Evolutionary conservation across 257 asterid genomes (phyloP).

Genomic region (Petunia secreta): DNA sequence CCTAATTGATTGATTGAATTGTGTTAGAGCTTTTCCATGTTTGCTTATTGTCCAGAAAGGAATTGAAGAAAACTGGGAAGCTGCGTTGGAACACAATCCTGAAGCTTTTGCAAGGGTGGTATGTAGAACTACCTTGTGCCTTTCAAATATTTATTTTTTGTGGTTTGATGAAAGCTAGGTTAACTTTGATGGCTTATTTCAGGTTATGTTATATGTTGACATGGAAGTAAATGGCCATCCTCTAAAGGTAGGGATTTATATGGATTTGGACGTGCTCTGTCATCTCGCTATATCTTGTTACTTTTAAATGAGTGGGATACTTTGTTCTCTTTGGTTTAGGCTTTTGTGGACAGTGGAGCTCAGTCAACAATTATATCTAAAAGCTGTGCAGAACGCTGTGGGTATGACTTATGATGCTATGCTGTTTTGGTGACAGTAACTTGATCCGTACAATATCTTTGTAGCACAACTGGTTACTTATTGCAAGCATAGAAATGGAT

Average conservation of each 20-base stretch:
- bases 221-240: conserved; percentile 99
- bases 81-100: conserved; percentile 96
- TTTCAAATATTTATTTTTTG: conserved; percentile 10
- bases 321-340: conserved; percentile 54
- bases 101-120: conserved; percentile 99
- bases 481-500: neutral
- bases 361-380: conserved; percentile 97
- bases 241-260: conserved; percentile 60
- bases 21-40: neutral
- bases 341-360: conserved; percentile 99
- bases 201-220: conserved; percentile 98
- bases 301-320: conserved; percentile 11
- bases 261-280: conserved; percentile 9
- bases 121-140: conserved; percentile 30
- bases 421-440: neutral
- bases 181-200: conserved; percentile 31
- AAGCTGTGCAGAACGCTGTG: conserved; percentile 95
- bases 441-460: neutral
- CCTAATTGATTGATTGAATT: conserved; percentile 6
- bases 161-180: neutral
- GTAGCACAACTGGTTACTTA: neutral
- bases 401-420: conserved; percentile 50
- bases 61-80: conserved; percentile 97
- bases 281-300: conserved; percentile 3
- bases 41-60: conserved; percentile 69